Conservation (phyloP, 345 rosid species). For the Isatis tinctoria region DNA sequence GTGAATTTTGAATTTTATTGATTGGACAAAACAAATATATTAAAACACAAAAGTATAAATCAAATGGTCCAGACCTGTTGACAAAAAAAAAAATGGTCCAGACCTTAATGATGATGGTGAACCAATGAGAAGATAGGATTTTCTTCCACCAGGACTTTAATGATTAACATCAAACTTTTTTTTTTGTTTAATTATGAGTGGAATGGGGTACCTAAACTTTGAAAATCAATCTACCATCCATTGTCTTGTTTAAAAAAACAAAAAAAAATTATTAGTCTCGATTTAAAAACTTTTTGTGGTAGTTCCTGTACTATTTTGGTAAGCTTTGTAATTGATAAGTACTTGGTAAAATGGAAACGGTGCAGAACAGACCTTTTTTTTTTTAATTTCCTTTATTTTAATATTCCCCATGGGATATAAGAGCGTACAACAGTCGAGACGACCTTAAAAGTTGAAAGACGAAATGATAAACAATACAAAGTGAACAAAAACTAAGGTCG, state of each 20-base stretch:
- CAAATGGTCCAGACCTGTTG: conserved; percentile 4
- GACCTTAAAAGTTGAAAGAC: no score
- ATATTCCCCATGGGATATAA: no score
- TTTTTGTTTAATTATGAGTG: not conserved
- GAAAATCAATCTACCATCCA: not conserved
- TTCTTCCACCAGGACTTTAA: conserved; percentile 11
- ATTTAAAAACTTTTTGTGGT: no score
- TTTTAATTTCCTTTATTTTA: no score
- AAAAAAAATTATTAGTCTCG: no score
- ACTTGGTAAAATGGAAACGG: not conserved
- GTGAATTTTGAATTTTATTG: not conserved
- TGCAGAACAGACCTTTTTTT: not conserved
- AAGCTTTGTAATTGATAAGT: no score
- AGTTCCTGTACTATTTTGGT: no score
- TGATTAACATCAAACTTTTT: not conserved
- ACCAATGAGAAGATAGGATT: not conserved
- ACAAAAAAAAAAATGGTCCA: not conserved
- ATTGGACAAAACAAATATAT: not conserved
- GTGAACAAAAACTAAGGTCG: no score
- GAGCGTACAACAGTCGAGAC: no score
- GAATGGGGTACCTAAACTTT: not conserved
- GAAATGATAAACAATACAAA: no score
- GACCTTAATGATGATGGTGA: conserved; percentile 15
- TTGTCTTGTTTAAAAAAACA: no score
- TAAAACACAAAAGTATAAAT: not conserved